Percentiles rank a stretch among this genome's conserved stretches.
Evolutionary conservation across 139 green algal genomes (phyloP).

Genomic region (Picochlorum sp.): DNA sequence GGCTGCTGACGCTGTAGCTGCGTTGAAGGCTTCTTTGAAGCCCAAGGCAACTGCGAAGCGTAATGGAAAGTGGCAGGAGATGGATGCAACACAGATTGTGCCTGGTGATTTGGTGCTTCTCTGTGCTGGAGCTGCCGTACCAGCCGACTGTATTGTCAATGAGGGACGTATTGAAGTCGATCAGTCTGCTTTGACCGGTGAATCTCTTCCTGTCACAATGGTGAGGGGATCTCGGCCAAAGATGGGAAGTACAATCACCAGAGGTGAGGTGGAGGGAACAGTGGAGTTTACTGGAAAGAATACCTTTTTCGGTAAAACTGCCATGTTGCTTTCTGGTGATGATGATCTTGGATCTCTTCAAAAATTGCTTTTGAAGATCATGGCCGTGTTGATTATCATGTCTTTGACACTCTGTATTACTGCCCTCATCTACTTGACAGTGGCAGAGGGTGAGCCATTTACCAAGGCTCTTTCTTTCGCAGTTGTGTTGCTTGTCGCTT

Average conservation of each 20-base stretch:
- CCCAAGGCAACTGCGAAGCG: slow-evolving; percentile 66
- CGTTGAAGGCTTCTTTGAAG: slow-evolving; percentile 76
- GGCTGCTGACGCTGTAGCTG: slow-evolving; percentile 71
- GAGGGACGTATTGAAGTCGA: slow-evolving; percentile 60
- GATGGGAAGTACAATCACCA: slow-evolving; percentile 74
- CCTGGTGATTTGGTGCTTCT: slow-evolving; percentile 72
- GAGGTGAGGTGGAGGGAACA: slow-evolving; percentile 61
- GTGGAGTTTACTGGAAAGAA: slow-evolving; percentile 60
- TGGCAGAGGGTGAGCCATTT: slow-evolving; percentile 27
- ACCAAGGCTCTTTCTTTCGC: slow-evolving; percentile 57
- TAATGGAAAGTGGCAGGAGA: slow-evolving; percentile 56
- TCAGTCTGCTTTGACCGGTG: slow-evolving; percentile 75
- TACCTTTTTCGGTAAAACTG: slow-evolving; percentile 85
- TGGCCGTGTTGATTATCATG: slow-evolving; percentile 53
- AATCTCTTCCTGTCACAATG: slow-evolving; percentile 79
- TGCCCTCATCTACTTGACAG: slow-evolving; percentile 55
- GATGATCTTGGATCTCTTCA: slow-evolving; percentile 59
- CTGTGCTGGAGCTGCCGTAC: slow-evolving; percentile 53
- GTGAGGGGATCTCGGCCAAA: slow-evolving; percentile 57
- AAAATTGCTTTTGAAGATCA: slow-evolving; percentile 71
- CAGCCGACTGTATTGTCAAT: slow-evolving; percentile 64
- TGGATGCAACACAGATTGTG: slow-evolving; percentile 59
- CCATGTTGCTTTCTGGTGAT: slow-evolving; percentile 54
- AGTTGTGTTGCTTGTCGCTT: slow-evolving; percentile 71
- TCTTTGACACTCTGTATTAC: slow-evolving; percentile 59